Percentiles rank a stretch among this genome's conserved stretches.
Evolutionary conservation across 2,329 filamentous ascomycete species (phyloP).

Genomic region (Botryosphaeria dothidea): DNA sequence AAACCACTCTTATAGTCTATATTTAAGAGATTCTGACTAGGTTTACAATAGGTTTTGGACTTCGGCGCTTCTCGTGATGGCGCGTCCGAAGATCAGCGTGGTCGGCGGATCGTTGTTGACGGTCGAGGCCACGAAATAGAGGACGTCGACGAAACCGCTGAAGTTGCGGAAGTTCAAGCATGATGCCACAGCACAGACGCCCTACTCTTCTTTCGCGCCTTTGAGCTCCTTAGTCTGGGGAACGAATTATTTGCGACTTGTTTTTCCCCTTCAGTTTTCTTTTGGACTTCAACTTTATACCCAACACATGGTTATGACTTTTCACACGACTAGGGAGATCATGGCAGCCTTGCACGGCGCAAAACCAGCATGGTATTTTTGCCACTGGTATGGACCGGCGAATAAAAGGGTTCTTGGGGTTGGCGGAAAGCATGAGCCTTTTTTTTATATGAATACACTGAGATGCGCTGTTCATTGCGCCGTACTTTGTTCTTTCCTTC

Average conservation of each 20-base stretch:
- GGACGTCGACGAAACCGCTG: constrained; percentile 31
- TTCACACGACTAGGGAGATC: background rate
- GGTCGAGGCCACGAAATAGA: constrained; percentile 37
- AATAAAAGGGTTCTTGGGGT: background rate
- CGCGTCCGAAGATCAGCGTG: constrained; percentile 72
- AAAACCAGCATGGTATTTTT: background rate
- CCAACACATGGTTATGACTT: constrained; percentile 13
- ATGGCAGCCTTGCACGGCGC: background rate
- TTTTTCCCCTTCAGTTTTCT: background rate
- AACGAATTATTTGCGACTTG: background rate
- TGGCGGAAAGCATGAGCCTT: background rate
- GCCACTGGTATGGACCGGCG: background rate
- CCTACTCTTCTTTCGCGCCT: background rate
- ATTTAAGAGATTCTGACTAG: constrained; percentile 34
- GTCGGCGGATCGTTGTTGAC: constrained; percentile 68
- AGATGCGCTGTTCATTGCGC: background rate
- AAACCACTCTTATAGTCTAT: constrained; percentile 20
- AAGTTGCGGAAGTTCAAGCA: background rate
- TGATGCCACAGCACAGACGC: background rate
- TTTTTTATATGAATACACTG: background rate
- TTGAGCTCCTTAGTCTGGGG: background rate
- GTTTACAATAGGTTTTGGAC: constrained; percentile 75
- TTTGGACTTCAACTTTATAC: constrained; percentile 15
- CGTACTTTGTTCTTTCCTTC: background rate
- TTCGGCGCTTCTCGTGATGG: constrained; percentile 94